Base-by-base conservation (phyloP, 495 filamentous ascomycete species). In the Annulohypoxylon maeteangense region DNA sequence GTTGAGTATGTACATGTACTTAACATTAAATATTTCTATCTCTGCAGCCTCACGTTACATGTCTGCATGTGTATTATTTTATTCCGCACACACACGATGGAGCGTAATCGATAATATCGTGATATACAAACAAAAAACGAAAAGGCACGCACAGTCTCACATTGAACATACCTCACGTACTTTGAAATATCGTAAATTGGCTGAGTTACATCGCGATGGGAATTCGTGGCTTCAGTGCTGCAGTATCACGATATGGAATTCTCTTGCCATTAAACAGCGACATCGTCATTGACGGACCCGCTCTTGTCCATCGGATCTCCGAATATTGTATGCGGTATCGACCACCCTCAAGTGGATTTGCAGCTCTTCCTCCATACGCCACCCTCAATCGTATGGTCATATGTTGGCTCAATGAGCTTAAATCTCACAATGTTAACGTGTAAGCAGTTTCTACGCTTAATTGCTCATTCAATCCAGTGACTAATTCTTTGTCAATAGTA, bases 251-350 rank as follows among this genome's bases (percentile, higher is more conserved):
- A 2, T 90, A 88, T 76, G 86, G 89, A 0, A 75, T 83, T 29
- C 74, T 76, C 5, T 79, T 81, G 7, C 54, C 78, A n/a, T 78
- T 93, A 16, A 65, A 65, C 3, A 73, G 79, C 11, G 67, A 75
- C 44, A 75, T 92, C 5, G 88, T 90, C 36, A 87, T 96, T 54
- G 93, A 96, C 68, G 93, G 93, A 0, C 92, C 93, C 0, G 89
- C 86, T 11, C 81, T 96, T 18, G 90, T 91, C 4, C 89, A 94
- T 70, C 87, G 92, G 73, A 80, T 95, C 38, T 87, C 90, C 48
- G 77, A 85, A 10, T 77, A 86, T 11, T 82, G 90, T 29, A 76
- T 89, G 4, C 78, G 74, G 4, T 76, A 77, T 45, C 82, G 77
- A 51, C 44, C 77, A 53, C 44, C 53, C 50, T 64, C 59, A 34